A percentile compares a stretch with the other conserved stretches of the same genome.
These are phyloP conservation scores for Trifolium subterraneum DNA, from an alignment of 306 rosid genomes.

Conservation along the genomic window DNA sequence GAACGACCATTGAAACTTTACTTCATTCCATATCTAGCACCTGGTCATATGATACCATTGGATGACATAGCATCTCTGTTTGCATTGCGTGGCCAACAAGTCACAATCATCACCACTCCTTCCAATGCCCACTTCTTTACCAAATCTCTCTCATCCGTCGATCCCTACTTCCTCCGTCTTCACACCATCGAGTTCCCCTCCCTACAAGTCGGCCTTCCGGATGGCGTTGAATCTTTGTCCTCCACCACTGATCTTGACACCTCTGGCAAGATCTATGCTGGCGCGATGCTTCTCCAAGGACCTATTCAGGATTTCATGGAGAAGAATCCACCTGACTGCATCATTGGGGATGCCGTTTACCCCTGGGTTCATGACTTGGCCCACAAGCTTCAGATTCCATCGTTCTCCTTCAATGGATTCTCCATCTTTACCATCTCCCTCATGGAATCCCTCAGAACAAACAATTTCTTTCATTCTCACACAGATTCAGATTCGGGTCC, in stretches of 20 bases:
- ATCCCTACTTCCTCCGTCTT: too few species aligned
- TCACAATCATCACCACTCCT: slow-evolving; percentile 53
- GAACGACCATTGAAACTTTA: slow-evolving; percentile 24
- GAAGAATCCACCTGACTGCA: slow-evolving; percentile 33
- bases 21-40: slow-evolving; percentile 42
- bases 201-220: background rate
- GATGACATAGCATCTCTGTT: slow-evolving; percentile 47
- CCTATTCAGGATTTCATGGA: background rate
- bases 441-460: background rate
- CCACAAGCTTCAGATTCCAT: background rate
- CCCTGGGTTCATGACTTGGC: slow-evolving; percentile 38
- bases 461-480: background rate
- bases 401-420: slow-evolving; percentile 21
- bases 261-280: background rate
- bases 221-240: background rate
- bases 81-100: slow-evolving; percentile 43
- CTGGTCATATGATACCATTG: slow-evolving; percentile 47
- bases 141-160: slow-evolving; percentile 2
- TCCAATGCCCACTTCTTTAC: slow-evolving; percentile 29
- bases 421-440: slow-evolving; percentile 27
- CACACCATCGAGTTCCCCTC: background rate
- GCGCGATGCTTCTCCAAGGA: background rate
- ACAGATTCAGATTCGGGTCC: background rate
- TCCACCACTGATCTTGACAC: background rate
- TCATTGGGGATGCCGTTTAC: background rate